Evolutionary conservation across 148 eudicot species (phyloP), one percentile per base, ranked within the genome.

Genomic region (Nepenthes mirabilis): DNA sequence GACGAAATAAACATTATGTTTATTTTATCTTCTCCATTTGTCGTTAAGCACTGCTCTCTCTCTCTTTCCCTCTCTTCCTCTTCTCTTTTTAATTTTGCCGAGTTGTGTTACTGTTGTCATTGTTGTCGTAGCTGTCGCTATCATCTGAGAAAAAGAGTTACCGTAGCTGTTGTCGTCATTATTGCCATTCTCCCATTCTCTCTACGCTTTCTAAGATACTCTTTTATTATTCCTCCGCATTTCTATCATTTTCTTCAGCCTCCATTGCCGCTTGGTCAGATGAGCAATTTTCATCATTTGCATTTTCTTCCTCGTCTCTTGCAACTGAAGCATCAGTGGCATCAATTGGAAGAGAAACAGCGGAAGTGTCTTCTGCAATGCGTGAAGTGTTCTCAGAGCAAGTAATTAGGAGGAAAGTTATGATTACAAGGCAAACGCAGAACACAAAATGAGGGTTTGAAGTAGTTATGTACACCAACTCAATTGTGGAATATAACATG

Each of bases 351-450:
- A 55, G 6, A 9, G 59, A 47, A 52, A 33, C 9, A 13, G 36
- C 43, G 32, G 9, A 14, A 34, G 52, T 62, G 33, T 65, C 63
- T 8, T 37, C 35, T 11, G 10, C 14, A 33, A 57, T 49, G 3
- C n/a, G 14, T 9, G 74, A 51, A 4, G 14, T 8, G 49, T 65
- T 48, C 55, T 52, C 62, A 12, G 75, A 65, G 66, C 47, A 64
- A 1, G 69, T 74, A 37, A 81, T 57, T 14, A 89, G 74, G 37
- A 89, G 76, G 40, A 74, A 56, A 58, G 69, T 69, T 34, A 89
- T 82, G 70, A 86, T 75, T 2, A 89, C 58, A 47, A 86, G 85
- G 68, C 90, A 86, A 68, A 89, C 79, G 55, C 85, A 80, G 63
- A 89, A 89, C 6, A 77, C 33, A 2, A 72, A 32, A 11, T 70